Percentiles rank a stretch among this genome's conserved stretches.
These are phyloP conservation scores for Suillus fuscotomentosus DNA, from an alignment of 768 basidiomycete genomes.

Conservation along the genomic window DNA sequence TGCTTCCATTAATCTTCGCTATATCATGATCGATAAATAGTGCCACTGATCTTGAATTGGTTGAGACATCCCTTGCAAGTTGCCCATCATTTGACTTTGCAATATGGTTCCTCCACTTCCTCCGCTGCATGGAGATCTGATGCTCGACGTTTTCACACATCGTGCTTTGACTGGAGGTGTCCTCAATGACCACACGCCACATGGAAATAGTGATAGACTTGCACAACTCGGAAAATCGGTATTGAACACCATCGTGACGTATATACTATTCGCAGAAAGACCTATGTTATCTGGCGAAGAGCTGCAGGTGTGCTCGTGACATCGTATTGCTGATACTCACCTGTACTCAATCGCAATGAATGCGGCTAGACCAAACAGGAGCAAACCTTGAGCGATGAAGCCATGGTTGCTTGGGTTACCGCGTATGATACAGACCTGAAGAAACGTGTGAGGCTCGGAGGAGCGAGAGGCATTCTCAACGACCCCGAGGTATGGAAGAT, in stretches of 20 bases:
- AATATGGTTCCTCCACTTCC: constrained; percentile 45
- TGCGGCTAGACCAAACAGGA: not conserved
- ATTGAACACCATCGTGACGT: constrained; percentile 51
- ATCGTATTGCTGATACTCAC: too few relatives aligned
- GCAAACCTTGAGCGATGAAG: constrained; percentile 35
- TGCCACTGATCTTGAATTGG: not conserved
- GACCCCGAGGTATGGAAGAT: constrained; percentile 21
- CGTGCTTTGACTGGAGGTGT: constrained; percentile 19
- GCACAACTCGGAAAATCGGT: constrained; percentile 54
- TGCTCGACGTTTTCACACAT: constrained; percentile 61
- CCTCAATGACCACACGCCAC: constrained; percentile 17
- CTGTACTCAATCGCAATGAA: not conserved
- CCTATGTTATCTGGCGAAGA: constrained; percentile 42
- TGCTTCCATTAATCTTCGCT: not conserved
- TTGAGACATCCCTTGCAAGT: not conserved
- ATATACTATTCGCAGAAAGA: constrained; percentile 44
- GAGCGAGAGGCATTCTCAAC: constrained; percentile 30
- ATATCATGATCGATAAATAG: not conserved
- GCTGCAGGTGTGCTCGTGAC: constrained; percentile 39
- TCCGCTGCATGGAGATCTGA: constrained; percentile 51
- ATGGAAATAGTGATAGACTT: constrained; percentile 51
- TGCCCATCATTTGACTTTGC: not conserved
- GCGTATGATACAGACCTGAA: constrained; percentile 52
- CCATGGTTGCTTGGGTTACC: constrained; percentile 47
- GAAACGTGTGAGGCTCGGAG: constrained; percentile 33